These are phyloP conservation scores for Crepidotus sp. DNA, from an alignment of 1,284 basidiomycete genomes.

Conservation along the genomic window DNA sequence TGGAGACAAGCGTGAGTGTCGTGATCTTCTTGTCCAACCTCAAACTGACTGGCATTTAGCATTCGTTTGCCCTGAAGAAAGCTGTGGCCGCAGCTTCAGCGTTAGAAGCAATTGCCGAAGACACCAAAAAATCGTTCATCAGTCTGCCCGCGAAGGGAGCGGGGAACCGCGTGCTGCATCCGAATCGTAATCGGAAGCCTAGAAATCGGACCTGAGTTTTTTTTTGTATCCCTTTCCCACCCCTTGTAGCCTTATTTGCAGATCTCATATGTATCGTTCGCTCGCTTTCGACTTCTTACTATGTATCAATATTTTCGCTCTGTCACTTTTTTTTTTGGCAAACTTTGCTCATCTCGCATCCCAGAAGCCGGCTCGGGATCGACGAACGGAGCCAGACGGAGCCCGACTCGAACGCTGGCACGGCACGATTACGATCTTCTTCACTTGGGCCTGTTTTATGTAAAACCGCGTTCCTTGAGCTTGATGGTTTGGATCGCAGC, in stretches of 20 bases:
- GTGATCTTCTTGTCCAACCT: conserved; percentile 2
- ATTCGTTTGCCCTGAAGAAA: conserved; percentile 42
- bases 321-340: not conserved
- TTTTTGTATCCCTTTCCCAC: conserved; percentile 15
- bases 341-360: conserved; percentile 7
- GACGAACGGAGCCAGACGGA: not conserved
- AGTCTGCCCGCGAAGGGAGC: conserved; percentile 18
- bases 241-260: conserved; percentile 17
- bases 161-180: conserved; percentile 18
- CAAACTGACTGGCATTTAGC: conserved; percentile 25
- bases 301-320: conserved; percentile 10
- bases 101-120: conserved; percentile 52
- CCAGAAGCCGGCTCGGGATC: conserved; percentile 11
- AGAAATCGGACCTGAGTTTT: conserved; percentile 16
- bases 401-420: conserved; percentile 9
- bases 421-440: conserved; percentile 7
- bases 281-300: not conserved
- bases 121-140: conserved; percentile 29
- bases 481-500: conserved; percentile 11
- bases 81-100: conserved; percentile 45
- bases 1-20: conserved; percentile 43
- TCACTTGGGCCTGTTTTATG: conserved; percentile 4
- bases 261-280: conserved; percentile 8
- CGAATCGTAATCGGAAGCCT: conserved; percentile 17
- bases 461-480: conserved; percentile 15